Conservation (phyloP, 345 rosid species). For the Excoecaria agallocha region DNA sequence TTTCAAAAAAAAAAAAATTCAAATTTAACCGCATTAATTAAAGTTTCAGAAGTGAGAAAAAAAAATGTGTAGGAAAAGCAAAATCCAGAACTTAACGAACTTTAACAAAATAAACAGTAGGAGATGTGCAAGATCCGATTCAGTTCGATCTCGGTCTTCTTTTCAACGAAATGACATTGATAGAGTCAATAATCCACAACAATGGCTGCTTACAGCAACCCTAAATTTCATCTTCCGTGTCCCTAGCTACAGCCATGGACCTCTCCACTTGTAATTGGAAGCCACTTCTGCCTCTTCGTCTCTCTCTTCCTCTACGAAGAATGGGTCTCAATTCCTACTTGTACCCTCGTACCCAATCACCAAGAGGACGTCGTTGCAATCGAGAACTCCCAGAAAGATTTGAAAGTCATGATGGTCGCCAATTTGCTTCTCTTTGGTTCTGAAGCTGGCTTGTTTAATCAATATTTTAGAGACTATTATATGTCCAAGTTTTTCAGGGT, state of each 20-base stretch:
- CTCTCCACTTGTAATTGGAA: slow-evolving; percentile 37
- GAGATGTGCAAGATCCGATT: neutral
- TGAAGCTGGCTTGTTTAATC: slow-evolving; percentile 34
- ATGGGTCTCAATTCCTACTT: slow-evolving; percentile 47
- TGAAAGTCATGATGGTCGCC: slow-evolving; percentile 58
- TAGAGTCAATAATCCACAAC: neutral
- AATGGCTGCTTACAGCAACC: slow-evolving; percentile 19
- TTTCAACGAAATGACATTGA: neutral
- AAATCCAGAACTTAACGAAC: neutral
- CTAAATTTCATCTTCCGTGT: slow-evolving; percentile 15
- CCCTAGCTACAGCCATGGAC: slow-evolving; percentile 15
- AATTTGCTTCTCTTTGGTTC: slow-evolving; percentile 48
- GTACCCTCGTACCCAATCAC: slow-evolving; percentile 31
- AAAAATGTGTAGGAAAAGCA: neutral
- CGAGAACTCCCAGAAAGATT: slow-evolving; percentile 22
- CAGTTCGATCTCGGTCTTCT: neutral
- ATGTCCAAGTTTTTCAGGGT: slow-evolving; percentile 56
- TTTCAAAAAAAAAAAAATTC: no score
- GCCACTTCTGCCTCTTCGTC: slow-evolving; percentile 28
- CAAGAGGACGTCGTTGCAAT: slow-evolving; percentile 10
- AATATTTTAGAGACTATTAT: slow-evolving; percentile 50
- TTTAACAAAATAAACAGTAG: neutral
- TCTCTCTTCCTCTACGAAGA: slow-evolving; percentile 38
- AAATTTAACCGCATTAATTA: no score
- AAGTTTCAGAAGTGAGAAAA: no score